Evolutionary conservation across 345 rosid species (phyloP).

Genomic region (Hevea brasiliensis): DNA sequence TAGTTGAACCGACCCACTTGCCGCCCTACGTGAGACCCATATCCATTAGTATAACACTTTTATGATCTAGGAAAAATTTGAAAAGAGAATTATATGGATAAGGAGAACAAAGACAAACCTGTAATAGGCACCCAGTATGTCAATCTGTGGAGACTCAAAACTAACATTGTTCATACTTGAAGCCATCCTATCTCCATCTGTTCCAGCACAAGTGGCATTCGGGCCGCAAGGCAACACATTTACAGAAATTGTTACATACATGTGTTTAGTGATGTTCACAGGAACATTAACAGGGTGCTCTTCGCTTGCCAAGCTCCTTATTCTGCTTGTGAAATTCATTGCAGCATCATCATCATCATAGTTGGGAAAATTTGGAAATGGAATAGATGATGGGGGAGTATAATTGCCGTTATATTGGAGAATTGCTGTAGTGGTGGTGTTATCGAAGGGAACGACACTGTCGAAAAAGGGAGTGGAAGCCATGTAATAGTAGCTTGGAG

Average conservation of each 20-base stretch:
- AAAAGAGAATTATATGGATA: no score
- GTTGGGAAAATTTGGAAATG: slow-evolving; percentile 31
- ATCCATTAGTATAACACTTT: no score
- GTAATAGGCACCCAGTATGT: no score
- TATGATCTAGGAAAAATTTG: no score
- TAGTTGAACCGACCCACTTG: no score
- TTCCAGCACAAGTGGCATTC: slow-evolving; percentile 10
- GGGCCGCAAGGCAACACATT: slow-evolving; percentile 27
- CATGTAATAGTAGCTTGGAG: slow-evolving; percentile 70
- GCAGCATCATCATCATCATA: slow-evolving; percentile 25
- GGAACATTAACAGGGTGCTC: slow-evolving; percentile 36
- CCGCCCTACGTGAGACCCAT: no score
- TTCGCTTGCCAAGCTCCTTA: slow-evolving; percentile 26
- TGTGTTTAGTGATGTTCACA: not conserved
- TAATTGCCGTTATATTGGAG: slow-evolving; percentile 52
- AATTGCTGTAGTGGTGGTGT: slow-evolving; percentile 82
- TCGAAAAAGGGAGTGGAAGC: slow-evolving; percentile 65
- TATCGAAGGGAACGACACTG: slow-evolving; percentile 45
- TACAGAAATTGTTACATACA: slow-evolving; percentile 29
- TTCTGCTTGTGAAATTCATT: slow-evolving; percentile 5
- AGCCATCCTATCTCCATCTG: not conserved
- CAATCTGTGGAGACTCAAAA: slow-evolving; percentile 26
- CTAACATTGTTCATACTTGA: slow-evolving; percentile 54
- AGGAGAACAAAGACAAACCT: no score
- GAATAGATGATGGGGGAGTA: slow-evolving; percentile 23